These are phyloP conservation scores for Aciculoconidium aculeatum DNA, from an alignment of 805 yeast genomes.

Conservation along the genomic window DNA sequence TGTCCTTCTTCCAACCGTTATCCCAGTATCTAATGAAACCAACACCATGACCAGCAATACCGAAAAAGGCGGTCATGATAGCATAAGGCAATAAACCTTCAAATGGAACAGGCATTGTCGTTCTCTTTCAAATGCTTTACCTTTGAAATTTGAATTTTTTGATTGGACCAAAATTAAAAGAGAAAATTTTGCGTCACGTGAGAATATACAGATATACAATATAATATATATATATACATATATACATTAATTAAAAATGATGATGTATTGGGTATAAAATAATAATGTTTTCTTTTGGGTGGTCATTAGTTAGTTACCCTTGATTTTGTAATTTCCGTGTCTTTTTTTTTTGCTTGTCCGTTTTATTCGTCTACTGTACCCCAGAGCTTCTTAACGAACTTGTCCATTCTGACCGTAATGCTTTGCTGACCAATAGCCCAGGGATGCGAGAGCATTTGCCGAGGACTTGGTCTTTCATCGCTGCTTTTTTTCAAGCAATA, in stretches of 20 bases:
- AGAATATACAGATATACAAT: not conserved
- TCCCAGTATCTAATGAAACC: conserved; percentile 44
- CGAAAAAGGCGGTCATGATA: conserved; percentile 40
- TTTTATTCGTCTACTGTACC: conserved; percentile 14
- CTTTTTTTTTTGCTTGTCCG: not conserved
- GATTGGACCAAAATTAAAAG: conserved; percentile 14
- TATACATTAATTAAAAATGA: not conserved
- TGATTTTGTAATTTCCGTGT: no score
- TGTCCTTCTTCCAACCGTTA: conserved; percentile 43
- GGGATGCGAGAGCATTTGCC: conserved; percentile 90
- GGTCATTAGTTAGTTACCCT: no score
- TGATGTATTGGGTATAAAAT: no score
- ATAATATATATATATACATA: no score
- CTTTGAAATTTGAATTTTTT: conserved; percentile 12
- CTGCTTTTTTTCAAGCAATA: conserved; percentile 80
- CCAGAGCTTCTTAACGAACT: conserved; percentile 76
- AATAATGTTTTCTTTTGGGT: no score
- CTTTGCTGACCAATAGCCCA: conserved; percentile 80
- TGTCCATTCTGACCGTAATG: conserved; percentile 77
- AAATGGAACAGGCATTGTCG: conserved; percentile 44
- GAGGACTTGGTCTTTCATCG: conserved; percentile 79
- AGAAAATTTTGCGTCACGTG: conserved; percentile 5
- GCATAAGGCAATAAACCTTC: conserved; percentile 44
- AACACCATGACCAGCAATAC: conserved; percentile 41
- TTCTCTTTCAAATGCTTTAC: conserved; percentile 4